A percentile compares a stretch with the other conserved stretches of the same genome.
Evolutionary conservation across 2,329 filamentous ascomycete species (phyloP).

Genomic region (Pestalotiopsis sp.): DNA sequence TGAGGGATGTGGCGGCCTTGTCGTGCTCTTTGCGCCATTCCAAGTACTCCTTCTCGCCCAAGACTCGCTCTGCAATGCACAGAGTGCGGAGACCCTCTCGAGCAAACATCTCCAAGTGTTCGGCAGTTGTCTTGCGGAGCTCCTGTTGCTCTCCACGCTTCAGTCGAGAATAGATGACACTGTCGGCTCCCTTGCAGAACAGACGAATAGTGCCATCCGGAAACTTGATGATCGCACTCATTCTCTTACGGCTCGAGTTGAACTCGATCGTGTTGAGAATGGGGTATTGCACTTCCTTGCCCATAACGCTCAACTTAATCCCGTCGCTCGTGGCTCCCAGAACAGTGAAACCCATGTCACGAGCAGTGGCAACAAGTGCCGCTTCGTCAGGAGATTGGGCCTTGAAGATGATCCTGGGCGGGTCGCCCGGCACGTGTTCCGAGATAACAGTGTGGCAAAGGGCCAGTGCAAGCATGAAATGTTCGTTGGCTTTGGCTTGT

Average conservation of each 20-base stretch:
- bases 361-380: conserved; percentile 88
- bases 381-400: conserved; percentile 97
- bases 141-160: conserved; percentile 84
- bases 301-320: conserved; percentile 84
- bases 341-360: conserved; percentile 93
- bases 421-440: conserved; percentile 86
- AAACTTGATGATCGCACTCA: conserved; percentile 97
- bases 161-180: conserved; percentile 91
- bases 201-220: conserved; percentile 86
- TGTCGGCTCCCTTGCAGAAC: conserved; percentile 97
- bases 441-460: conserved; percentile 97
- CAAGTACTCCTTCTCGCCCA: conserved; percentile 81
- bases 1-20: conserved; percentile 78
- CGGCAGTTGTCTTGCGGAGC: conserved; percentile 79
- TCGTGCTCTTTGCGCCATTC: conserved; percentile 88
- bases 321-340: conserved; percentile 78
- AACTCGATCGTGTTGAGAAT: conserved; percentile 96
- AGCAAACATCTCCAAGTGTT: conserved; percentile 96
- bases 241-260: conserved; percentile 93
- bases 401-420: conserved; percentile 90
- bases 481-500: conserved; percentile 77
- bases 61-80: conserved; percentile 83
- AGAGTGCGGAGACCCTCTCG: conserved; percentile 92
- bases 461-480: conserved; percentile 92
- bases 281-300: conserved; percentile 80